phyloP scores from a whole-genome alignment of 1,284 basidiomycete genomes.

The Porodaedalea pini region DNA sequence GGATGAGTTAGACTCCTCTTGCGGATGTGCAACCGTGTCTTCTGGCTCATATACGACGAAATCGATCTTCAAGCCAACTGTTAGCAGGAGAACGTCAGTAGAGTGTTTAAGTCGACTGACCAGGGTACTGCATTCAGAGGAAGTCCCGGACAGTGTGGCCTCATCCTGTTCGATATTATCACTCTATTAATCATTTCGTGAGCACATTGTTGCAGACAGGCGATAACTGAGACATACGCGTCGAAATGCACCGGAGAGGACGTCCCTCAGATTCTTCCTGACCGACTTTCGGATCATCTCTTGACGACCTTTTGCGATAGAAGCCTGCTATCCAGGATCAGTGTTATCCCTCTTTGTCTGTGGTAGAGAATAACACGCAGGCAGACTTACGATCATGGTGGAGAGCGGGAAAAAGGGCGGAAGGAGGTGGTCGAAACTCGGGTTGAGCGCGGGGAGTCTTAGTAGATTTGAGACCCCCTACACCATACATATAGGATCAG shows the following conservation, averaged over 20 bases:
- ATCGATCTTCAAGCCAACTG: constrained; percentile 26
- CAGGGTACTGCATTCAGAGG: constrained; percentile 35
- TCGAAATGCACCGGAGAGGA: constrained; percentile 45
- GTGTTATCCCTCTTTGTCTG: constrained; percentile 1
- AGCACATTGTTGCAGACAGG: not conserved
- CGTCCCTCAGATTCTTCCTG: constrained; percentile 82
- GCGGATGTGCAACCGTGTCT: not conserved
- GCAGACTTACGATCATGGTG: constrained; percentile 8
- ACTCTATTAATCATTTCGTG: constrained; percentile 21
- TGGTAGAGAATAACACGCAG: not conserved
- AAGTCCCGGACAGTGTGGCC: constrained; percentile 22
- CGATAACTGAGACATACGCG: constrained; percentile 2
- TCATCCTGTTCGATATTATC: constrained; percentile 22
- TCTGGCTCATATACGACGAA: constrained; percentile 21
- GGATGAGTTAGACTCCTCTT: not conserved
- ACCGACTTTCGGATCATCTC: constrained; percentile 92
- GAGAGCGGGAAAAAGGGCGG: constrained; percentile 8
- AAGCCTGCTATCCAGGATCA: constrained; percentile 12
- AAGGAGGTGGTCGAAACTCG: constrained; percentile 15
- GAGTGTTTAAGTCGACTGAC: constrained; percentile 20
- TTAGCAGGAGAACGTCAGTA: not conserved
- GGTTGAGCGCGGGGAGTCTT: constrained; percentile 12
- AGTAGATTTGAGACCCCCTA: not conserved
- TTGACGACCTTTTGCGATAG: constrained; percentile 72
- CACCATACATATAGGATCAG: constrained; percentile 6